A percentile compares a stretch with the other conserved stretches of the same genome.
These are phyloP conservation scores for Sonneratia caseolaris DNA, from an alignment of 345 rosid species.

Conservation along the genomic window DNA sequence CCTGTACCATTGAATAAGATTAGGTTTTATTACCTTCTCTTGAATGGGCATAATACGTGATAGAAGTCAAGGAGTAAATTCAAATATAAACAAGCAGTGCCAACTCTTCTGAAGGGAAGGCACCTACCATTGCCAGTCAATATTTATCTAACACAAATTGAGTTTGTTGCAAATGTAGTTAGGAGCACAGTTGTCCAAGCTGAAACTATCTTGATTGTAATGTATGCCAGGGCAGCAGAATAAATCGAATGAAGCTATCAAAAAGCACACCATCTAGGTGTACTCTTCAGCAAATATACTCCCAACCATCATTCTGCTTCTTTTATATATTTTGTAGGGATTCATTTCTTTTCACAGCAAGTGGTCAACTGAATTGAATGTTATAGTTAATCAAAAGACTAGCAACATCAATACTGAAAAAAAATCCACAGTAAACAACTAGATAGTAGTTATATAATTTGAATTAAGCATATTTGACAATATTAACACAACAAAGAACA, in stretches of 20 bases:
- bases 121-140: not conserved
- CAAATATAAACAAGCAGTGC: not conserved
- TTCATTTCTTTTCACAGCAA: not conserved
- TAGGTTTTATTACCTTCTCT: slow-evolving; percentile 1
- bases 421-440: not conserved
- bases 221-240: not conserved
- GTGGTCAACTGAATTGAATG: not conserved
- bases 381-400: not conserved
- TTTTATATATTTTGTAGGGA: not conserved
- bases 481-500: not conserved
- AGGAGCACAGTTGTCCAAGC: not conserved
- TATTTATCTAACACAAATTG: not conserved
- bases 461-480: not conserved
- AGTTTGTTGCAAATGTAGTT: not conserved
- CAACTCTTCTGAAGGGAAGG: not conserved
- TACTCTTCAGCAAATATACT: not conserved
- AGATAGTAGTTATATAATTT: not conserved
- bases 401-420: not conserved
- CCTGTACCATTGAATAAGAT: slow-evolving; percentile 32
- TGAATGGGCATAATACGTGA: not conserved
- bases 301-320: not conserved
- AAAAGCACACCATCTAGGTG: not conserved
- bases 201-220: not conserved
- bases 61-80: not conserved
- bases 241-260: not conserved